Evolutionary conservation across 83 land plant genomes (phyloP).

Genomic region (Larix sibirica): DNA sequence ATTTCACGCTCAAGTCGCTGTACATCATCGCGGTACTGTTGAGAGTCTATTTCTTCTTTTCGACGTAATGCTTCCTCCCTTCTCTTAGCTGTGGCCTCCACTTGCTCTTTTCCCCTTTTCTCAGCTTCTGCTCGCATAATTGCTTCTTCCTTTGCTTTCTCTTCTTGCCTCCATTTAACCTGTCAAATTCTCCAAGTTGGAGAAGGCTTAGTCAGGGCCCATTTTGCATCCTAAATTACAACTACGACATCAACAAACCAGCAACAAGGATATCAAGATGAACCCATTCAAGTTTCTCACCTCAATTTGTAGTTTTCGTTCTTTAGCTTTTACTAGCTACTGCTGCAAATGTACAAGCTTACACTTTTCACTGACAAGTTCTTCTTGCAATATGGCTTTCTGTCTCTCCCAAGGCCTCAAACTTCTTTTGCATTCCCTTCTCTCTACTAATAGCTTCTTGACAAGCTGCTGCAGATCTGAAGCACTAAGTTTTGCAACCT

Average conservation of each 20-base stretch:
- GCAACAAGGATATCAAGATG: not conserved
- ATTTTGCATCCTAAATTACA: not conserved
- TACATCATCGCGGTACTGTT: constrained; percentile 61
- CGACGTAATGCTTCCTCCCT: constrained; percentile 53
- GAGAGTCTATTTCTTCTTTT: constrained; percentile 66
- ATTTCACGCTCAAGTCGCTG: constrained; percentile 66
- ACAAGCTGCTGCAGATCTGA: constrained; percentile 69
- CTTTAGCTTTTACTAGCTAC: constrained; percentile 64
- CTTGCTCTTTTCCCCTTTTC: constrained; percentile 61
- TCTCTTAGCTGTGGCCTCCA: constrained; percentile 60
- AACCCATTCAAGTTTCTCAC: constrained; percentile 28
- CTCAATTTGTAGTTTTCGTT: constrained; percentile 66
- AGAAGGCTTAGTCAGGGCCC: not conserved
- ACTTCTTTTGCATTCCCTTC: constrained; percentile 62
- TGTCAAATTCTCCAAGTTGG: constrained; percentile 32
- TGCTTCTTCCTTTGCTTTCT: constrained; percentile 68
- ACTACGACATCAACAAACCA: not conserved
- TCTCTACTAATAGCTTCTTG: constrained; percentile 75
- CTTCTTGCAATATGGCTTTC: constrained; percentile 69
- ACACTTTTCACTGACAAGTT: constrained; percentile 65
- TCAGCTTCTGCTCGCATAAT: constrained; percentile 49
- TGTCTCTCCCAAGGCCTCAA: constrained; percentile 91
- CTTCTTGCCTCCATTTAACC: constrained; percentile 79
- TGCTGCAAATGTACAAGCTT: constrained; percentile 54
- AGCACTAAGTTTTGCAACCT: constrained; percentile 81